phyloP scores from a whole-genome alignment of 1,284 basidiomycete genomes.

The Meripilus lineatus region DNA sequence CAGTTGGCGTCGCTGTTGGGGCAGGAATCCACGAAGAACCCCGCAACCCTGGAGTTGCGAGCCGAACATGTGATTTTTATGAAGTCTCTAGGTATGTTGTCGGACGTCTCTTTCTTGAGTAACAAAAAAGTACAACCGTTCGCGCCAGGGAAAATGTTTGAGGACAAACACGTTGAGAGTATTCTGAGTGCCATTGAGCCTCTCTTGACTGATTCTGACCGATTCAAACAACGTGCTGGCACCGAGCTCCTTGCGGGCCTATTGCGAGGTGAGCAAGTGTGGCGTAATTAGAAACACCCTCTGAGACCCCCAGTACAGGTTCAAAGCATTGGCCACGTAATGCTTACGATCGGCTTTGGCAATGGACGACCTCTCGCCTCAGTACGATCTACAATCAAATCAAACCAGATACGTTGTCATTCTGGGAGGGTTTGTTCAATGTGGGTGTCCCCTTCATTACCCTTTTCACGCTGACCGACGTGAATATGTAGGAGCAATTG shows the following conservation, averaged over 20 bases:
- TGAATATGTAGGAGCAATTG: conserved; percentile 52
- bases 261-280: conserved; percentile 45
- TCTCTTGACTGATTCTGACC: conserved; percentile 66
- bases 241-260: conserved; percentile 84
- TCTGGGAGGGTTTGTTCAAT: conserved; percentile 67
- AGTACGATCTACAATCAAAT: conserved; percentile 73
- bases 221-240: conserved; percentile 89
- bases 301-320: conserved; percentile 44
- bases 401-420: conserved; percentile 77
- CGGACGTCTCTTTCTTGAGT: conserved; percentile 7
- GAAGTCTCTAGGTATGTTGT: conserved; percentile 57
- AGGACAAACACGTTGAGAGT: conserved; percentile 46
- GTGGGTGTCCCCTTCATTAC: conserved; percentile 30
- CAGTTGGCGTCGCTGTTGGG: conserved; percentile 60
- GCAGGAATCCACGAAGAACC: conserved; percentile 63
- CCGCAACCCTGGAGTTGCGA: conserved; percentile 50
- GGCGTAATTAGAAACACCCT: conserved; percentile 1
- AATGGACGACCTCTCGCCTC: conserved; percentile 74
- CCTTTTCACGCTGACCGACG: conserved; percentile 5
- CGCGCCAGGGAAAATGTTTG: conserved; percentile 61
- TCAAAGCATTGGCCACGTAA: conserved; percentile 86
- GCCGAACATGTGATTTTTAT: conserved; percentile 63
- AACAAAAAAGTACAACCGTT: conserved; percentile 2
- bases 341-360: conserved; percentile 65
- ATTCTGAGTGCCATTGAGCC: conserved; percentile 56